Conservation (phyloP, 805 yeast species). For the Myxozyma nipponensis region DNA sequence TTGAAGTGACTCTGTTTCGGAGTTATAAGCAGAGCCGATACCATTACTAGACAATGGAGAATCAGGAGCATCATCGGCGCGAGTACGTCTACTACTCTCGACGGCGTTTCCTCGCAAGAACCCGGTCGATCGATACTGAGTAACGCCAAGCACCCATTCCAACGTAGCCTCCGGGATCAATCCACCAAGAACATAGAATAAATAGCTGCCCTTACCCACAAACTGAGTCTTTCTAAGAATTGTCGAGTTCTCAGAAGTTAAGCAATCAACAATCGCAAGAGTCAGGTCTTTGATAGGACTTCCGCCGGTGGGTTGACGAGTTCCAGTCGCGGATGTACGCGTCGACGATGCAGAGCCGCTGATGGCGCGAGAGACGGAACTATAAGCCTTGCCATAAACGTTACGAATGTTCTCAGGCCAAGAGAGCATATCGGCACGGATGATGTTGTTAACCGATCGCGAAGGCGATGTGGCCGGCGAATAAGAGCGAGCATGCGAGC, state of each 20-base stretch:
- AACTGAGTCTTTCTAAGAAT: constrained; percentile 19
- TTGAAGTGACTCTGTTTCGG: constrained; percentile 20
- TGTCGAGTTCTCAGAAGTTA: constrained; percentile 13
- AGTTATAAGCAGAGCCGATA: constrained; percentile 23
- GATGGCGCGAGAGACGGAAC: constrained; percentile 26
- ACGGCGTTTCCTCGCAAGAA: constrained; percentile 11
- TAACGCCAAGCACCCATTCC: constrained; percentile 25
- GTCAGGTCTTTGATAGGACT: constrained; percentile 18
- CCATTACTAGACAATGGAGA: constrained; percentile 24
- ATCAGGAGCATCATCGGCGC: constrained; percentile 12
- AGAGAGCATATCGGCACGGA: constrained; percentile 42
- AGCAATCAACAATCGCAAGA: constrained; percentile 22
- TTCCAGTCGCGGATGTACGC: constrained; percentile 10
- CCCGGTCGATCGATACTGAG: constrained; percentile 1
- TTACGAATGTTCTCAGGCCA: constrained; percentile 42
- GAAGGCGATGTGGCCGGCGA: constrained; percentile 25
- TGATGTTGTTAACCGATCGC: constrained; percentile 33
- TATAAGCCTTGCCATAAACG: constrained; percentile 38
- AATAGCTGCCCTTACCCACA: constrained; percentile 24
- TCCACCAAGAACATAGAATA: constrained; percentile 24
- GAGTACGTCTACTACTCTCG: constrained; percentile 1
- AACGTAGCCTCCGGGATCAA: constrained; percentile 21
- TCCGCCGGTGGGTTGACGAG: constrained; percentile 9
- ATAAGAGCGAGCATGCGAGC: constrained; percentile 21
- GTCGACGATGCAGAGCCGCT: constrained; percentile 24